Base-by-base conservation (phyloP, 1,284 basidiomycete genomes). In the Phylloboletellus chloephorus region DNA sequence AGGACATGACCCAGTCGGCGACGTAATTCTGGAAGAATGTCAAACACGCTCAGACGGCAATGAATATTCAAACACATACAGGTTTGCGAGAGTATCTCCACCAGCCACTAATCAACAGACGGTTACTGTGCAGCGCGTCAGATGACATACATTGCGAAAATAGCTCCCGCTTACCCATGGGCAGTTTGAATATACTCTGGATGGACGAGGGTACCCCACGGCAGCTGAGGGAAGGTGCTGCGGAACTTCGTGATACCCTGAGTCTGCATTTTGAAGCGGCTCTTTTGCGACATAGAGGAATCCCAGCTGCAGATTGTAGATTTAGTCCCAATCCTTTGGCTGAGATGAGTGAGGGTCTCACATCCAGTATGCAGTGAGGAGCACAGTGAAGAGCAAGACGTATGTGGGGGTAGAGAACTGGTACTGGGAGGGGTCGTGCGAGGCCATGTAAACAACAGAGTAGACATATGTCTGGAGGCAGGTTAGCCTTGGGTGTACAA, bases 381-480 rank as follows among this genome's bases (percentile, higher is more conserved):
- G 75, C n/a, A 81, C 83, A 17, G 72, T 62, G 57, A 79, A 93
- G 31, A 92, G 71, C 28, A 79, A 55, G 41, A 90, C 65, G 54
- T 92, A 89, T 5, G 73, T 76, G 6, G 73, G 71, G 2, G 84
- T 86, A 8, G 89, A 84, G 74, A 95, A 98, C 30, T 72, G 76
- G 72, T 98, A 98, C 52, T 79, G 79, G 16, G 79, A 76, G 0
- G 93, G 90, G 48, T 95, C 82, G 63, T 94, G 87, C n/a, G 88
- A 85, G 8, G 89, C 86, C 89, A 99, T 98, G 74, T 96, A 98
- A 48, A 99, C 85, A 43, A 95, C 88, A 15, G 93, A 94, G 73
- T 98, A 96, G 50, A 88, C 88, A 64, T 96, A 96, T 40, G 93
- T 96, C 86, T 89, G 45, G 53, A 68, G n/a, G 53, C 64, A 68